Evolutionary conservation across 2,329 filamentous ascomycete genomes (phyloP).

Genomic region (Alternaria metachromatica): DNA sequence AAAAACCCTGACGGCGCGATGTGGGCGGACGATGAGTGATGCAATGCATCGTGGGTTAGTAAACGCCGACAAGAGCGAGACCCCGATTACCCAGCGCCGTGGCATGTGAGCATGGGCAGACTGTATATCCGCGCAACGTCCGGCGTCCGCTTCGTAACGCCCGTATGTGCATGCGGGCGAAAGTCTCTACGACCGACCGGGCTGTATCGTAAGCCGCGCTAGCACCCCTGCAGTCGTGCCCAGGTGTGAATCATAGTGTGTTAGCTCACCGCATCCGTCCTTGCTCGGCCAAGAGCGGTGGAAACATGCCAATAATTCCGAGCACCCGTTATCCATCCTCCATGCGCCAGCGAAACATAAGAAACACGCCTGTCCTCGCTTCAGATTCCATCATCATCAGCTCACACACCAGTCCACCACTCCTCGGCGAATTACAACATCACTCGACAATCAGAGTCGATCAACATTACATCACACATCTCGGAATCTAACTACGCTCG

Average conservation of each 20-base stretch:
- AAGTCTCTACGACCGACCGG: slow-evolving; percentile 13
- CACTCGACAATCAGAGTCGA: slow-evolving; percentile 1
- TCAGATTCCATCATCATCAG: slow-evolving; percentile 13
- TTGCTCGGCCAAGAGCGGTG: slow-evolving; percentile 33
- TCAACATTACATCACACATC: slow-evolving; percentile 14
- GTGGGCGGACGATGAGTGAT: slow-evolving; percentile 11
- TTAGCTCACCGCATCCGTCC: slow-evolving; percentile 24
- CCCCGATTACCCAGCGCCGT: slow-evolving; percentile 4
- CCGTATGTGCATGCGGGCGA: slow-evolving; percentile 11
- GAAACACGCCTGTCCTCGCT: slow-evolving; percentile 36
- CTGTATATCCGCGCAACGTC: slow-evolving; percentile 15
- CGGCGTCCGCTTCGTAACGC: slow-evolving; percentile 17
- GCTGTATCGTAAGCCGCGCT: slow-evolving; percentile 13
- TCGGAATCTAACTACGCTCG: slow-evolving; percentile 29
- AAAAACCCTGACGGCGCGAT: background rate
- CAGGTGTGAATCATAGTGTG: slow-evolving; percentile 28
- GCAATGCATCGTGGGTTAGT: slow-evolving; percentile 26
- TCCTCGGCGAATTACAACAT: slow-evolving; percentile 2
- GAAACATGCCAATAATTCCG: slow-evolving; percentile 37
- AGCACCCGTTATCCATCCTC: slow-evolving; percentile 35
- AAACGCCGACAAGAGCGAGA: slow-evolving; percentile 21
- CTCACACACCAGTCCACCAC: slow-evolving; percentile 15
- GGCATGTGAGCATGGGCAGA: background rate
- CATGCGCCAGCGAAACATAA: slow-evolving; percentile 40
- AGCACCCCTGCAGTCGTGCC: slow-evolving; percentile 21